phyloP scores from a whole-genome alignment of 768 basidiomycete species.

The Pleurotus giganteus region DNA sequence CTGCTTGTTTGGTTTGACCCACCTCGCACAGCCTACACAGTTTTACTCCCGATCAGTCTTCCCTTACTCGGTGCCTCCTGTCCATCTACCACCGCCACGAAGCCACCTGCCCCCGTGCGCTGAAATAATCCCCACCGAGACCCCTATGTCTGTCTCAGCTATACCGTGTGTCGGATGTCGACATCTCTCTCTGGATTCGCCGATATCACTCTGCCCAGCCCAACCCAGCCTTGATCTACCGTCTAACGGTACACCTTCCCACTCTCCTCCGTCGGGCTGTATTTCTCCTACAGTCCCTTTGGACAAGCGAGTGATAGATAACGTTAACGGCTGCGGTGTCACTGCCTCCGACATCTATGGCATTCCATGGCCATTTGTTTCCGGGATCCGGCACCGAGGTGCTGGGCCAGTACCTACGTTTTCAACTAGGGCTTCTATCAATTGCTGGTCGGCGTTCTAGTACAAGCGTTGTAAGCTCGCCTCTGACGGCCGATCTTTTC shows the following conservation, averaged over 20 bases:
- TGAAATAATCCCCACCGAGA: not conserved
- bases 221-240: too few relatives aligned
- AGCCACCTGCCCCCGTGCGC: not conserved
- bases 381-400: not conserved
- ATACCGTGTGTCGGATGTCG: not conserved
- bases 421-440: too few relatives aligned
- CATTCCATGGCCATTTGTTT: not conserved
- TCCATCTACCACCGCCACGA: not conserved
- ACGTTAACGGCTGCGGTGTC: not conserved
- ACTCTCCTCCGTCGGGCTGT: too few relatives aligned
- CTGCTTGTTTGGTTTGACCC: not conserved
- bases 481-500: too few relatives aligned
- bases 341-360: not conserved
- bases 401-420: not conserved
- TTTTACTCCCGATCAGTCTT: conserved; percentile 1
- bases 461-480: not conserved
- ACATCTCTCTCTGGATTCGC: not conserved
- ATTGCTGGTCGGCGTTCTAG: not conserved
- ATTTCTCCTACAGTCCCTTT: too few relatives aligned
- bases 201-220: too few relatives aligned
- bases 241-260: too few relatives aligned
- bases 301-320: not conserved
- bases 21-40: not conserved
- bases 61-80: conserved; percentile 1
- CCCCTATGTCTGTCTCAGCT: not conserved